A percentile compares a stretch with the other conserved stretches of the same genome.
These are phyloP conservation scores for Saccharomyces hybrid DNA, from an alignment of 1,139 yeast genomes.

Conservation along the genomic window DNA sequence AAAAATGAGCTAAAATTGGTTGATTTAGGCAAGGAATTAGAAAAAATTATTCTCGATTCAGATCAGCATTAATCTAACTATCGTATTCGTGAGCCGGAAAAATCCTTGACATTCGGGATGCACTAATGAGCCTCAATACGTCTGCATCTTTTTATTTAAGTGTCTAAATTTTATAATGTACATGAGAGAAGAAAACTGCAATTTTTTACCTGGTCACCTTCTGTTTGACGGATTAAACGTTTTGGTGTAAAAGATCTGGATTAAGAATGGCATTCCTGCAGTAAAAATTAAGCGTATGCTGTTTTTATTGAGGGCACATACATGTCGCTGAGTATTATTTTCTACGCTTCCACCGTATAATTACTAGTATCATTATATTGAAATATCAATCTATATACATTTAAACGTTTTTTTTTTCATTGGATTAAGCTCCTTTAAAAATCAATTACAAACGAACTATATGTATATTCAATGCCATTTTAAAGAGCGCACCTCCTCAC, in stretches of 20 bases:
- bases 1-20: conserved; percentile 5
- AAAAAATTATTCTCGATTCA: background rate
- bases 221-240: background rate
- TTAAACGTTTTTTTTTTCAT: background rate
- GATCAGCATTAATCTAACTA: background rate
- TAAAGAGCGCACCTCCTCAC: background rate
- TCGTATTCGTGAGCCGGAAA: background rate
- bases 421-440: background rate
- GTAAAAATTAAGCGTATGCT: too few species aligned
- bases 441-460: background rate
- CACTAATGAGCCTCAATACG: background rate
- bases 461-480: background rate
- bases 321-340: too few species aligned
- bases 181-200: too few species aligned
- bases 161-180: too few species aligned
- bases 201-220: background rate
- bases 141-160: too few species aligned
- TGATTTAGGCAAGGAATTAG: background rate
- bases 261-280: background rate
- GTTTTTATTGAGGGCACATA: background rate
- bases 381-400: background rate
- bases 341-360: background rate
- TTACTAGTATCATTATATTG: background rate
- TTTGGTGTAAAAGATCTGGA: background rate
- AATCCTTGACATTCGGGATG: background rate